phyloP scores from a whole-genome alignment of 768 basidiomycete species.

The Tricholomella constricta region DNA sequence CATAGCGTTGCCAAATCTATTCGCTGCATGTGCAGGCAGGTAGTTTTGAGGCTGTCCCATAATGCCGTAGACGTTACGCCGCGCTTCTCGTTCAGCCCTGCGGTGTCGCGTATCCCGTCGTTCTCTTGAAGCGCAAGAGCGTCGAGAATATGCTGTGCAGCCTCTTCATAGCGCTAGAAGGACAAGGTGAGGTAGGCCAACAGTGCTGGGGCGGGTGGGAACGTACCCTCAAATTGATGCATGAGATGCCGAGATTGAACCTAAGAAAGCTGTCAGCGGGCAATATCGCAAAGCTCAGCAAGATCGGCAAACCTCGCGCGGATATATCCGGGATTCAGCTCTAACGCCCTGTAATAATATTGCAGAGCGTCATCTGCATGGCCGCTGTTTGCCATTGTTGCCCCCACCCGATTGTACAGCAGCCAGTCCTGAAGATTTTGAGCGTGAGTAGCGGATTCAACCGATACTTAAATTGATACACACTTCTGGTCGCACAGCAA shows the following conservation, averaged over 20 bases:
- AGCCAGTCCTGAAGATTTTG: constrained; percentile 72
- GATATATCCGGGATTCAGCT: constrained; percentile 87
- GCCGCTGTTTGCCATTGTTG: constrained; percentile 91
- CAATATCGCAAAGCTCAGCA: neutral
- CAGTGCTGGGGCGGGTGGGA: constrained; percentile 3
- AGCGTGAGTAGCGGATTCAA: constrained; percentile 6
- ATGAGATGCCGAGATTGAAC: constrained; percentile 93
- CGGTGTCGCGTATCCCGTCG: constrained; percentile 62
- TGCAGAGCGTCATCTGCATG: constrained; percentile 77
- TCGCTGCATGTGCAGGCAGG: constrained; percentile 79
- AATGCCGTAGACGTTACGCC: constrained; percentile 77
- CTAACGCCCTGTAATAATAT: constrained; percentile 85
- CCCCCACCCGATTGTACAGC: constrained; percentile 91
- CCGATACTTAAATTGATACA: constrained; percentile 17
- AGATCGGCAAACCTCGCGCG: constrained; percentile 65
- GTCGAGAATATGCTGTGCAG: constrained; percentile 83
- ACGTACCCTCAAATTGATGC: constrained; percentile 80
- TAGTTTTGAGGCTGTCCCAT: constrained; percentile 88
- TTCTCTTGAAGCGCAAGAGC: constrained; percentile 88
- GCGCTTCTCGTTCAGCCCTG: constrained; percentile 50
- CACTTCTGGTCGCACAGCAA: constrained; percentile 87
- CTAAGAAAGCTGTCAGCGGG: constrained; percentile 39
- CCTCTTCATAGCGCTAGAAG: constrained; percentile 78
- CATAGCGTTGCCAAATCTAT: constrained; percentile 77
- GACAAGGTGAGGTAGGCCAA: constrained; percentile 2